These are phyloP conservation scores for Bacterosira constricta DNA, from an alignment of 108 stramenopile species.

Conservation along the genomic window DNA sequence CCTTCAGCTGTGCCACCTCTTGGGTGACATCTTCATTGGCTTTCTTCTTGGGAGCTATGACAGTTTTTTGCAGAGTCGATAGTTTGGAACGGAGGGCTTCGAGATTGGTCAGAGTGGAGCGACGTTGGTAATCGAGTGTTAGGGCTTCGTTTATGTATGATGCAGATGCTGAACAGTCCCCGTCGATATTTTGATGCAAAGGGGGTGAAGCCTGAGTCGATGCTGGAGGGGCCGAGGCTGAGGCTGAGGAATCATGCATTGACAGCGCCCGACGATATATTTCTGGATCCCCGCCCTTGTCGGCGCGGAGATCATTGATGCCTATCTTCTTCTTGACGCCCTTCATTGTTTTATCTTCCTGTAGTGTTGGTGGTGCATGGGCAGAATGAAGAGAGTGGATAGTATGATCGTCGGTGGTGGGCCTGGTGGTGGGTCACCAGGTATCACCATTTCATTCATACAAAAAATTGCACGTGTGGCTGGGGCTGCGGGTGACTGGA, in stretches of 20 bases:
- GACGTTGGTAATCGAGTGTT: conserved; percentile 86
- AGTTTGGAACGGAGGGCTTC: conserved; percentile 80
- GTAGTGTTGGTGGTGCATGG: too few species aligned
- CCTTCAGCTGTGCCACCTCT: conserved; percentile 29
- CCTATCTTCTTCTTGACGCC: conserved; percentile 59
- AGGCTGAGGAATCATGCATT: conserved; percentile 23
- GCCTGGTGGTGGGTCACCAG: too few species aligned
- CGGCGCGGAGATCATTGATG: conserved; percentile 91
- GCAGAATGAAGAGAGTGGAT: too few species aligned
- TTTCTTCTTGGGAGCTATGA: conserved; percentile 76
- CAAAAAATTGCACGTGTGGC: too few species aligned
- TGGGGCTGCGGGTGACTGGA: too few species aligned
- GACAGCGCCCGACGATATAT: conserved; percentile 80
- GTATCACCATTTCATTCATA: too few species aligned
- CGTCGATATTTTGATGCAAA: not conserved
- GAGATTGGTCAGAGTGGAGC: conserved; percentile 63
- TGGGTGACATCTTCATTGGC: conserved; percentile 25
- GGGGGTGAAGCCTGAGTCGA: not conserved
- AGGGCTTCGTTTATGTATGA: conserved; percentile 91
- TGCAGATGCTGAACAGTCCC: conserved; percentile 20
- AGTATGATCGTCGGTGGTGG: too few species aligned
- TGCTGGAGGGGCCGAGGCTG: not conserved
- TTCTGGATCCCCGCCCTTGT: conserved; percentile 95
- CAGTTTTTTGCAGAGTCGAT: conserved; percentile 84
- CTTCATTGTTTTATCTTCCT: conserved; percentile 11